Evolutionary conservation across 495 filamentous ascomycete genomes (phyloP).

Genomic region (Emericellopsis terricola): DNA sequence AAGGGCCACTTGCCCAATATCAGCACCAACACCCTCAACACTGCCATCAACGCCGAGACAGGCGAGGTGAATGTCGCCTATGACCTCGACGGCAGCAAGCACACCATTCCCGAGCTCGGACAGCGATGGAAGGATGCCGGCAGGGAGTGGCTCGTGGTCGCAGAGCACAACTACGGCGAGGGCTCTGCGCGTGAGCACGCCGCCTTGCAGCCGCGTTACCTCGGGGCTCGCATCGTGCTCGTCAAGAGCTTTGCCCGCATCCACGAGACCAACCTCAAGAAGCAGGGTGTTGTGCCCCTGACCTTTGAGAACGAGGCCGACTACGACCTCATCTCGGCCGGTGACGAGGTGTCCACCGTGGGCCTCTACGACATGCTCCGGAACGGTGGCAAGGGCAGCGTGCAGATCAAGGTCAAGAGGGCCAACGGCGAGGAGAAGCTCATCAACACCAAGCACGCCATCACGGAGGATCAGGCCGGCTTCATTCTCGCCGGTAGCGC

Average conservation of each 20-base stretch:
- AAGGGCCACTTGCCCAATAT: slow-evolving; percentile 98
- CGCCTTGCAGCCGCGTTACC: slow-evolving; percentile 85
- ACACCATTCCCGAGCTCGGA: slow-evolving; percentile 70
- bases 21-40: slow-evolving; percentile 87
- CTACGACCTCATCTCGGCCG: slow-evolving; percentile 65
- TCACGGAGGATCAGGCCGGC: slow-evolving; percentile 71
- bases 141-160: slow-evolving; percentile 76
- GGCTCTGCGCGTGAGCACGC: slow-evolving; percentile 91
- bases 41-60: slow-evolving; percentile 79
- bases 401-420: slow-evolving; percentile 50
- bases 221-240: slow-evolving; percentile 76
- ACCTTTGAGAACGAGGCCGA: slow-evolving; percentile 76
- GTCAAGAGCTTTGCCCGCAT: slow-evolving; percentile 89
- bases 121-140: slow-evolving; percentile 57
- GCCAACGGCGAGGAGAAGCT: slow-evolving; percentile 39
- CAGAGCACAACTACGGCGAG: slow-evolving; percentile 96
- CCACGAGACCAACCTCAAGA: slow-evolving; percentile 98
- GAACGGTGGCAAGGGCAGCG: slow-evolving; percentile 64
- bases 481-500: slow-evolving; percentile 92
- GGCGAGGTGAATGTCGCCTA: slow-evolving; percentile 84
- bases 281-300: slow-evolving; percentile 90
- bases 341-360: slow-evolving; percentile 63
- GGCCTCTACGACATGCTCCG: slow-evolving; percentile 68
- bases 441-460: slow-evolving; percentile 54
- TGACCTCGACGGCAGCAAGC: slow-evolving; percentile 49